phyloP scores from a whole-genome alignment of 257 asterid species.

The Solanum medicagineum region DNA sequence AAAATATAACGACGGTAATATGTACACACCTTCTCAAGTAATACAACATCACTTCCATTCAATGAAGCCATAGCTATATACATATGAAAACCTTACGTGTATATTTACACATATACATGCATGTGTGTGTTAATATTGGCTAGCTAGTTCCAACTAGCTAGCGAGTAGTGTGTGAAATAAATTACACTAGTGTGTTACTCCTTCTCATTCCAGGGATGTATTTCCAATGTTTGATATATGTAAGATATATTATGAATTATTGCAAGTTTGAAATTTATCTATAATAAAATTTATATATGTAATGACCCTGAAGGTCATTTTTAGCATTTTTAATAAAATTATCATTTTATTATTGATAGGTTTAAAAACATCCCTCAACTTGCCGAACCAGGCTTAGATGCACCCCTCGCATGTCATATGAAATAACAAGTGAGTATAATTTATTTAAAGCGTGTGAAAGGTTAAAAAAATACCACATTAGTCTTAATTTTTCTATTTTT shows the following conservation, averaged over 20 bases:
- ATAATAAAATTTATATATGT: too few species aligned
- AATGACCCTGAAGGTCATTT: too few species aligned
- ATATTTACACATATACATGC: not conserved
- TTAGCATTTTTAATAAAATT: too few species aligned
- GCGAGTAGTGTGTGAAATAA: not conserved
- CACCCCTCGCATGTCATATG: too few species aligned
- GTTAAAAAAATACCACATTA: too few species aligned
- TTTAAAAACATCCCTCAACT: too few species aligned
- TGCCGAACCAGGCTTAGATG: too few species aligned
- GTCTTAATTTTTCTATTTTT: too few species aligned
- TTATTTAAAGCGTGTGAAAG: too few species aligned
- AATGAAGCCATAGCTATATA: not conserved
- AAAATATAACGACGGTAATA: not conserved
- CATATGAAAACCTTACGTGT: not conserved
- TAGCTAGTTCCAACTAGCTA: not conserved
- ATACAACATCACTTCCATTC: not conserved
- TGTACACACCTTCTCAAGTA: not conserved
- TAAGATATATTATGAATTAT: not conserved
- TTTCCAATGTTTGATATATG: not conserved
- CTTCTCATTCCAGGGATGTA: not conserved
- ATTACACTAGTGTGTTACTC: not conserved
- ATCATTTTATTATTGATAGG: too few species aligned
- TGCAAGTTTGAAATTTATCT: not conserved
- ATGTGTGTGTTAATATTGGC: not conserved
- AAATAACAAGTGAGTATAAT: too few species aligned